Conservation (phyloP, 163 green algal genomes). For the Chlamydomonas reinhardtii region DNA sequence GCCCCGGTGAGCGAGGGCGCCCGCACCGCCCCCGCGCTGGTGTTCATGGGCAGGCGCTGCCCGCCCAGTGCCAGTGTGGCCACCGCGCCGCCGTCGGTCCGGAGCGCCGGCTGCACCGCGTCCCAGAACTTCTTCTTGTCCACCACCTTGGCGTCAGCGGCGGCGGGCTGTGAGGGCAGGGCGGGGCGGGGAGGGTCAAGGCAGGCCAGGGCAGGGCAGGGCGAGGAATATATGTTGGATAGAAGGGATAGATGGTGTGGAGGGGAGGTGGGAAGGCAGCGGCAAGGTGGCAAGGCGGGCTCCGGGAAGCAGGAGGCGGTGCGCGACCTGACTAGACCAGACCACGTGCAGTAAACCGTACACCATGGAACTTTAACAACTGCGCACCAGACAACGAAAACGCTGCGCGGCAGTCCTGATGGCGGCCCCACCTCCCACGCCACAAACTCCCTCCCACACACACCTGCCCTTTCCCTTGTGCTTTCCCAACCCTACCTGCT, state of each 20-base stretch:
- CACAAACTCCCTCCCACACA: background rate
- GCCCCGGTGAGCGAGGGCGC: constrained; percentile 51
- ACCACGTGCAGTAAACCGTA: no score
- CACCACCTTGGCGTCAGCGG: constrained; percentile 81
- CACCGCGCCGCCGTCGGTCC: constrained; percentile 53
- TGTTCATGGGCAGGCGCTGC: constrained; percentile 62
- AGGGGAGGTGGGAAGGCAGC: no score
- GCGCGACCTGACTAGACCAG: no score
- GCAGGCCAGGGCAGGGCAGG: background rate
- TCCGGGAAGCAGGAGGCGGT: no score
- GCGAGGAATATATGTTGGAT: no score
- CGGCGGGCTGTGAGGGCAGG: constrained; percentile 36
- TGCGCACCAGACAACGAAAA: no score
- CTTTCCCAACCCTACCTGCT: constrained; percentile 57
- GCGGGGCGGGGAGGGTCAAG: background rate
- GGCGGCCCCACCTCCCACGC: no score
- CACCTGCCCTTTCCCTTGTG: no score
- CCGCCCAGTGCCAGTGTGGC: background rate
- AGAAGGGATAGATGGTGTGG: no score
- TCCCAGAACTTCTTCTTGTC: constrained; percentile 99
- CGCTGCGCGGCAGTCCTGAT: no score
- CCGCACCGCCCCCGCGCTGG: constrained; percentile 59
- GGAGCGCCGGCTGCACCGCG: constrained; percentile 75
- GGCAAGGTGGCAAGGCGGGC: no score
- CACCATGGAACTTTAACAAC: no score